These are phyloP conservation scores for Acanthamoeba quina DNA, from an alignment of 208 protist genomes.

Conservation along the genomic window DNA sequence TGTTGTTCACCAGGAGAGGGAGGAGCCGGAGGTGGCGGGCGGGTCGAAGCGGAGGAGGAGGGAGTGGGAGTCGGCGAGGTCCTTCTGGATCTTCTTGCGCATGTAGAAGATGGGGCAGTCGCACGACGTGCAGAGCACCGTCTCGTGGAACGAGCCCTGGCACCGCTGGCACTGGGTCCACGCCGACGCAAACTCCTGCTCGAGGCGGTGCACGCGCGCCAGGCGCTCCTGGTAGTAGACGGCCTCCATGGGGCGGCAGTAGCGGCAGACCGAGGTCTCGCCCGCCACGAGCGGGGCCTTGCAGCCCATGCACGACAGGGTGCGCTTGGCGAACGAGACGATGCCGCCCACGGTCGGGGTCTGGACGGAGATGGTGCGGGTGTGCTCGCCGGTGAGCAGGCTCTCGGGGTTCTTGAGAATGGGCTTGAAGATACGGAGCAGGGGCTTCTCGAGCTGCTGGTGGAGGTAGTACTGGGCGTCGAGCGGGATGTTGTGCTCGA, in stretches of 20 bases:
- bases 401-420: conserved; percentile 95
- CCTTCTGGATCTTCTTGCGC: conserved; percentile 99
- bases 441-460: conserved; percentile 94
- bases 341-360: conserved; percentile 96
- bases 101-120: conserved; percentile 99
- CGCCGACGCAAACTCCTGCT: conserved; percentile 96
- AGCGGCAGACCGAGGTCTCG: conserved; percentile 92
- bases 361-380: conserved; percentile 95
- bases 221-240: conserved; percentile 96
- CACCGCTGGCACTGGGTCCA: conserved; percentile 99
- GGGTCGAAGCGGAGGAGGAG: conserved; percentile 95
- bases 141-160: conserved; percentile 97
- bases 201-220: conserved; percentile 94
- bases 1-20: conserved; percentile 1
- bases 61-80: conserved; percentile 95
- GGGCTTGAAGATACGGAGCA: conserved; percentile 96
- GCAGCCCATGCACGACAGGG: conserved; percentile 97
- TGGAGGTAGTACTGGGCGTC: conserved; percentile 97
- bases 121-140: conserved; percentile 95
- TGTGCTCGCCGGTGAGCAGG: conserved; percentile 98
- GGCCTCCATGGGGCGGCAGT: conserved; percentile 92
- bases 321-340: conserved; percentile 97
- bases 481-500: conserved; percentile 96
- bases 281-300: conserved; percentile 84
- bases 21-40: neutral